Evolutionary conservation across 257 asterid species (phyloP).

Genomic region (Rauvolfia tetraphylla): DNA sequence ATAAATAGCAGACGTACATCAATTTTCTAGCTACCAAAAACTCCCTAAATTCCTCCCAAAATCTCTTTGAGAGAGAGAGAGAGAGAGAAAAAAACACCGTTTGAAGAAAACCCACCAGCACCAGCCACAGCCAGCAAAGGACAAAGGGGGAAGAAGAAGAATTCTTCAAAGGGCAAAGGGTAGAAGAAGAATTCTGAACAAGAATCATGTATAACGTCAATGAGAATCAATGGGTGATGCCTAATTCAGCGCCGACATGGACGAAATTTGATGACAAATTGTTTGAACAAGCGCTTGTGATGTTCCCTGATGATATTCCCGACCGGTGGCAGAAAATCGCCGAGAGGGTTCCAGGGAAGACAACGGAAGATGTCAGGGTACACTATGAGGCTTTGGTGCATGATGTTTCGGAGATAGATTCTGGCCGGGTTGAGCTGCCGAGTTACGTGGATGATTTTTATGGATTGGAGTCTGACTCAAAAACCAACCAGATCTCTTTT

Average conservation of each 20-base stretch:
- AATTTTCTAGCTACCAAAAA: background rate
- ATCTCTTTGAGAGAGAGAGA: background rate
- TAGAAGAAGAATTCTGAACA: background rate
- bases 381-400: slow-evolving; percentile 16
- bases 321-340: slow-evolving; percentile 24
- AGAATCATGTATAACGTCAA: background rate
- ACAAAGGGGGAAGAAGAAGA: no score
- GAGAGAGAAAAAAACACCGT: background rate
- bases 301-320: background rate
- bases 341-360: slow-evolving; percentile 8
- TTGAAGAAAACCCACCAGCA: background rate
- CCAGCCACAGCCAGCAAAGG: no score
- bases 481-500: slow-evolving; percentile 6
- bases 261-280: slow-evolving; percentile 19
- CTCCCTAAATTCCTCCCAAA: slow-evolving; percentile 2
- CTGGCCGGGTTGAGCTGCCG: slow-evolving; percentile 15
- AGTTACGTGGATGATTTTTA: slow-evolving; percentile 7
- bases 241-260: slow-evolving; percentile 2
- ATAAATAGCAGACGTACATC: background rate
- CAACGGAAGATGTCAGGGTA: slow-evolving; percentile 13
- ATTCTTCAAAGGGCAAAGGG: no score
- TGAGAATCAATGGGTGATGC: background rate
- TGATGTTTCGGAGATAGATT: slow-evolving; percentile 19
- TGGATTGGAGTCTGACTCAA: slow-evolving; percentile 5
- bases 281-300: slow-evolving; percentile 19